These are phyloP conservation scores for Aphanomyces euteiches DNA, from an alignment of 352 stramenopile species.

Conservation along the genomic window DNA sequence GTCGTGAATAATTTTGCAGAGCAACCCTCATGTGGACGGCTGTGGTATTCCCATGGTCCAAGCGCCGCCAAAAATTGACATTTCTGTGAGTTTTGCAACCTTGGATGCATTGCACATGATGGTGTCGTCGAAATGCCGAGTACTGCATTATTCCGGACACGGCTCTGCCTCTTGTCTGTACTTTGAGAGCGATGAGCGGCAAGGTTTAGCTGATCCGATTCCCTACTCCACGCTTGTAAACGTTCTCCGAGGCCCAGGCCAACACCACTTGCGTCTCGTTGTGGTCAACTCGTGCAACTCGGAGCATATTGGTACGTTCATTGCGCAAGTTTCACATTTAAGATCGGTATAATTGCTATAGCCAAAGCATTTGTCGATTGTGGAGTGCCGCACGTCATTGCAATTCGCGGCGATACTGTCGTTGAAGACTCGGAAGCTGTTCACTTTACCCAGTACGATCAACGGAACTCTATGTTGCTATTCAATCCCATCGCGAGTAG, in stretches of 20 bases:
- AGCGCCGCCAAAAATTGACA: slow-evolving; percentile 38
- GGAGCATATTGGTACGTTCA: slow-evolving; percentile 3
- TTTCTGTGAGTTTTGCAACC: slow-evolving; percentile 67
- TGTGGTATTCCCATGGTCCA: neutral
- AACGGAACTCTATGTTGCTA: neutral
- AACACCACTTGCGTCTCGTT: neutral
- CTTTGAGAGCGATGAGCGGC: slow-evolving; percentile 54
- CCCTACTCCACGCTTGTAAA: neutral
- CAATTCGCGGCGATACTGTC: slow-evolving; percentile 2
- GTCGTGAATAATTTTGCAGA: too few relatives aligned
- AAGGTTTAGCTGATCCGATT: slow-evolving; percentile 6
- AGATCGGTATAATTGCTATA: neutral
- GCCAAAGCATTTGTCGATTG: slow-evolving; percentile 20
- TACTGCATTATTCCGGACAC: slow-evolving; percentile 78
- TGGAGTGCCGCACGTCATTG: slow-evolving; percentile 14
- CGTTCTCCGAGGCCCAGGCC: neutral
- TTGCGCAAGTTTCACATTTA: neutral
- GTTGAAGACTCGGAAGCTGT: slow-evolving; percentile 9
- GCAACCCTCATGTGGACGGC: neutral
- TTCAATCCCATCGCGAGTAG: neutral
- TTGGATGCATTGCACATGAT: slow-evolving; percentile 50
- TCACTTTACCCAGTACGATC: slow-evolving; percentile 13
- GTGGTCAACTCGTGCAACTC: slow-evolving; percentile 20
- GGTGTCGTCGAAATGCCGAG: slow-evolving; percentile 53
- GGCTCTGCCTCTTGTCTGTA: slow-evolving; percentile 53